Base-by-base conservation (phyloP, 2,329 filamentous ascomycete species). In the Fusarium armeniacum region DNA sequence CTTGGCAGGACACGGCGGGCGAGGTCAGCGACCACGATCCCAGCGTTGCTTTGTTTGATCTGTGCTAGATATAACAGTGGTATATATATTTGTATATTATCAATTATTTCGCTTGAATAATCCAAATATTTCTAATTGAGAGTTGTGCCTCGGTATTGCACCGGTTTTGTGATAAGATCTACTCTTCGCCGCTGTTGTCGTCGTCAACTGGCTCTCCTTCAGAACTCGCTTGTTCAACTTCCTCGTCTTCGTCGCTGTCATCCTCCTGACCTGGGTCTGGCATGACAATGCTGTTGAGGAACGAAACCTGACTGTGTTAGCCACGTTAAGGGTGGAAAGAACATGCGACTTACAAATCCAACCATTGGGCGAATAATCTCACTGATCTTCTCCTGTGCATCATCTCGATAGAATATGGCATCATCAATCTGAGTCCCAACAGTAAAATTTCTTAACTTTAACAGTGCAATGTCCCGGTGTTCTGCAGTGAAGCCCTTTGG, bases 401-500 rank as follows among this genome's bases (percentile, higher is more conserved):
- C 82, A 47, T 86, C 81, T 46, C 85, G 83, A 36, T 89, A 83
- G 22, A 97, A 83, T 49, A 92, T 83, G 12, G 84, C 79, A 73
- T 94, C 93, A 15, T 84, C 78, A 36, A 97, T 80, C 76, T 89
- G 88, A 62, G 84, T 89, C 38, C 88, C 86, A 24, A 97, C 80
- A 0, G 91, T 94, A 77, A 91, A 97, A 78, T 90, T 96, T 65
- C 90, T 87, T 75, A 98, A 84, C 73, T 93, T 91, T 58, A 97
- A 84, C 54, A 98, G 85, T 58, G 90, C 89, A 74, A 97, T 94
- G 72, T 97, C 91, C 43, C 87, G 83, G 76, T 97, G 92, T 61
- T 92, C 89, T 22, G 86, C 85, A 45, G 88, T 83, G 76, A 92
- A 97, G 47, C 92, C 93, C 91, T 94, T 95, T 6, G 94, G 94